Base-by-base conservation (phyloP, 2,329 filamentous ascomycete genomes). In the Trichoderma breve region DNA sequence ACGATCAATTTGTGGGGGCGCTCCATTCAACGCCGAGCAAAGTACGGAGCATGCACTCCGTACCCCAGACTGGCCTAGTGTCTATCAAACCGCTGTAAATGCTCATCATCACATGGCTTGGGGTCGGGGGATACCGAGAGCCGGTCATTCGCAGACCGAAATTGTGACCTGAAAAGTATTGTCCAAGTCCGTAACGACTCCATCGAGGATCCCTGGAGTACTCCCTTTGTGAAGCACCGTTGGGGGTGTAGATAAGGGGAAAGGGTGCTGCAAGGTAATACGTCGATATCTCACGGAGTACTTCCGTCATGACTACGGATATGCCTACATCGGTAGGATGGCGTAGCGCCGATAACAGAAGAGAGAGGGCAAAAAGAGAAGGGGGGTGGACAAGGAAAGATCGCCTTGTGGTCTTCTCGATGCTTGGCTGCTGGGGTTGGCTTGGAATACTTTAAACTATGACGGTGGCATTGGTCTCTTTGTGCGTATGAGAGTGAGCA, bases 11-110 rank as follows among this genome's bases (percentile, higher is more conserved):
- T 70, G 66, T 70, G 66, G 66, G 57, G 66, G 66, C 55, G 3
- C 57, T 51, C 57, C 66, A 9, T 57, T 67, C 30, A 39, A 28
- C 30, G 51, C 64, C 47, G 51, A 67, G 51, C 11, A 11, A 57
- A 15, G 15, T 11, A 67, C 21, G 36, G 36, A 53, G 28, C n/a
- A 18, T 68, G 55, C 26, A 36, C 2, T 57, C 51, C 51, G 21
- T 67, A 9, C 21, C 64, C 64, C 53, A 67, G 21, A 67, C 53
- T 39, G 64, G 64, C n/a, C 34, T 58, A 58, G 64, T 67, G 64
- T 32, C 6, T 39, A n/a, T 12, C 14, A 26, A 39, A 51, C 21
- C 21, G 24, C 26, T 47, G 43, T 30, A 6, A 18, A 18, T 34
- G 30, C 43, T 65, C 36, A 62, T 69, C 57, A 62, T 53, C 26